Evolutionary conservation across 1,139 yeast genomes (phyloP).

Genomic region (Saccharomyces uvarum): DNA sequence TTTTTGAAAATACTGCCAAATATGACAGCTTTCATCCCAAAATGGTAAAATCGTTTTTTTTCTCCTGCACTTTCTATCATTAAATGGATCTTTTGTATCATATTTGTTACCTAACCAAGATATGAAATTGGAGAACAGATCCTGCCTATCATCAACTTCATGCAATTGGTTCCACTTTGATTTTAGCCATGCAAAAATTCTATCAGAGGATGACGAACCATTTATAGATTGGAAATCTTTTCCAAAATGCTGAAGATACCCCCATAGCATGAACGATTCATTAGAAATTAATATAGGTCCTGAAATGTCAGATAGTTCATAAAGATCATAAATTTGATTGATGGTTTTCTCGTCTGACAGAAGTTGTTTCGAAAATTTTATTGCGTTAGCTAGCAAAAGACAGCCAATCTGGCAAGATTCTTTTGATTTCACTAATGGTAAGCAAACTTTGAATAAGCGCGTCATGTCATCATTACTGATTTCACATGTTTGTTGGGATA

Average conservation of each 20-base stretch:
- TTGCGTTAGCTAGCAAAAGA: conserved; percentile 23
- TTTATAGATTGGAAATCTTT: conserved; percentile 30
- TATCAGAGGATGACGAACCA: conserved; percentile 20
- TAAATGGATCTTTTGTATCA: background rate
- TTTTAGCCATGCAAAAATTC: conserved; percentile 42
- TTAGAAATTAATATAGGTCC: conserved; percentile 48
- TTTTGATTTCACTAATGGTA: conserved; percentile 39
- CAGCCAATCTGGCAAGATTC: conserved; percentile 31
- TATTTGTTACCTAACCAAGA: conserved; percentile 39
- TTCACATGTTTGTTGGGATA: conserved; percentile 23
- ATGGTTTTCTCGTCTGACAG: conserved; percentile 36
- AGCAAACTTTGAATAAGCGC: conserved; percentile 36
- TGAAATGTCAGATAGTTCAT: conserved; percentile 48
- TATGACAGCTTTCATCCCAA: background rate
- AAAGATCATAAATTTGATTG: conserved; percentile 41
- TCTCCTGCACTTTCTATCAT: background rate
- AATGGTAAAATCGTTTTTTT: background rate
- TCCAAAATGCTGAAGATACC: conserved; percentile 36
- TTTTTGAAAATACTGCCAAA: conserved; percentile 1
- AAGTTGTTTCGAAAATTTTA: conserved; percentile 17
- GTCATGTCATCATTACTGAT: conserved; percentile 15
- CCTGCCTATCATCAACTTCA: conserved; percentile 15
- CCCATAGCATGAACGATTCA: conserved; percentile 51
- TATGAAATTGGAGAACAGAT: conserved; percentile 33
- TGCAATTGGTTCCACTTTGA: conserved; percentile 37